Percentiles rank a stretch among this genome's conserved stretches.
Conservation (phyloP, 2,329 filamentous ascomycete genomes). For the Catunica adiposa region DNA sequence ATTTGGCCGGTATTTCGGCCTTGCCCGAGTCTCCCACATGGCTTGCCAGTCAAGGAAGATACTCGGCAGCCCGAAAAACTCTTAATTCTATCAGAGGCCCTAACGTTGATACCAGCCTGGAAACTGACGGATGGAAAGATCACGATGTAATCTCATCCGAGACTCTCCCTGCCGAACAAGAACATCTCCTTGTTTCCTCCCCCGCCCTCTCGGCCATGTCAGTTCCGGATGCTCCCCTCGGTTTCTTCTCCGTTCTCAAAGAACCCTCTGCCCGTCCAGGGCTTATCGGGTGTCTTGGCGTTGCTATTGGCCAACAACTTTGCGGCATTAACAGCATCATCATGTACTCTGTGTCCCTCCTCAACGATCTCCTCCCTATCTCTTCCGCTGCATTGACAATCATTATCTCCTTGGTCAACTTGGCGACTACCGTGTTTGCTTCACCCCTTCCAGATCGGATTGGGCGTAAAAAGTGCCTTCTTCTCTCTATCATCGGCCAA, state of each 20-base stretch:
- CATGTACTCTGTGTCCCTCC: conserved; percentile 92
- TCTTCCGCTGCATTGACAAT: conserved; percentile 76
- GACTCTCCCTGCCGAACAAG: conserved; percentile 42
- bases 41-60: conserved; percentile 53
- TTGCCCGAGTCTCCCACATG: conserved; percentile 79
- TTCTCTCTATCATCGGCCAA: conserved; percentile 73
- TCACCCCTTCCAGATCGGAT: conserved; percentile 76
- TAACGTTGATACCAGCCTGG: conserved; percentile 51
- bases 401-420: conserved; percentile 70
- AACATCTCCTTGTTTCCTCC: conserved; percentile 42
- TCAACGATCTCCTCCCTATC: conserved; percentile 64
- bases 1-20: conserved; percentile 55
- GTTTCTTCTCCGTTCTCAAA: conserved; percentile 48
- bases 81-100: conserved; percentile 63
- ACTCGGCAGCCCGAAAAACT: conserved; percentile 44
- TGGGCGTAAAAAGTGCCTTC: conserved; percentile 70
- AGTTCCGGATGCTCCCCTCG: conserved; percentile 27
- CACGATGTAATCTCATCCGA: conserved; percentile 23
- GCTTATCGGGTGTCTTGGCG: conserved; percentile 68
- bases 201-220: conserved; percentile 5
- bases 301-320: conserved; percentile 87
- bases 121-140: conserved; percentile 42
- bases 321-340: conserved; percentile 93
- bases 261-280: conserved; percentile 54
- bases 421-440: conserved; percentile 64